Conservation (phyloP, 768 basidiomycete genomes). For the Imleria badia region DNA sequence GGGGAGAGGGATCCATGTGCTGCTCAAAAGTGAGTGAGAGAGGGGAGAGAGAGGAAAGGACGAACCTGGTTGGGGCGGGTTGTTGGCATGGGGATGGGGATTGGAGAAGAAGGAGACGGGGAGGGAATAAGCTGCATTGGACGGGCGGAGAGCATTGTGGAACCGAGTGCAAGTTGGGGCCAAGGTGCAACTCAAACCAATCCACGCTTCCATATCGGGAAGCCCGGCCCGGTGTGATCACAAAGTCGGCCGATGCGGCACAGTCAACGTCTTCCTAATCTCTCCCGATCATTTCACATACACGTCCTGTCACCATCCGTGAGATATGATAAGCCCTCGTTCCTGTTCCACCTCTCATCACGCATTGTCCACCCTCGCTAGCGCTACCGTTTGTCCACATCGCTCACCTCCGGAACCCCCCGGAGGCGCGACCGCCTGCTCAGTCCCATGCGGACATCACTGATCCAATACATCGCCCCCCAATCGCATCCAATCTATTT, state of each 20-base stretch:
- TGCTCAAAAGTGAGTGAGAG: background rate
- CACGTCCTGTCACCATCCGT: background rate
- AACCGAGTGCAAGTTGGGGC: background rate
- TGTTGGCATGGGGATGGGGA: background rate
- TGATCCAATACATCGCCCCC: too few relatives aligned
- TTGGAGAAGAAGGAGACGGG: background rate
- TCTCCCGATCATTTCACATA: too few relatives aligned
- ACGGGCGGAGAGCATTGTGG: slow-evolving; percentile 37
- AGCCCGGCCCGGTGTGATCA: slow-evolving; percentile 21
- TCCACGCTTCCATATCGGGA: slow-evolving; percentile 14
- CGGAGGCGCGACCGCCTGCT: too few relatives aligned
- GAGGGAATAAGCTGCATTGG: slow-evolving; percentile 35
- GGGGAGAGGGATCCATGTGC: slow-evolving; percentile 1
- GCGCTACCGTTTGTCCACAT: too few relatives aligned
- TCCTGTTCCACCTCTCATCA: too few relatives aligned
- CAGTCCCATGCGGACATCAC: too few relatives aligned
- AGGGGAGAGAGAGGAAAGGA: background rate
- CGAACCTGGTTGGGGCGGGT: background rate
- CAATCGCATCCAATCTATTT: too few relatives aligned
- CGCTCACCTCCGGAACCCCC: too few relatives aligned
- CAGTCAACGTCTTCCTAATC: too few relatives aligned
- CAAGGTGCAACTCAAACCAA: background rate
- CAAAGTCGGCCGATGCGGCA: slow-evolving; percentile 12
- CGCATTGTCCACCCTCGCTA: too few relatives aligned
- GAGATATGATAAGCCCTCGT: too few relatives aligned